Base-by-base conservation (phyloP, 345 rosid genomes). In the Trapa incisa region DNA sequence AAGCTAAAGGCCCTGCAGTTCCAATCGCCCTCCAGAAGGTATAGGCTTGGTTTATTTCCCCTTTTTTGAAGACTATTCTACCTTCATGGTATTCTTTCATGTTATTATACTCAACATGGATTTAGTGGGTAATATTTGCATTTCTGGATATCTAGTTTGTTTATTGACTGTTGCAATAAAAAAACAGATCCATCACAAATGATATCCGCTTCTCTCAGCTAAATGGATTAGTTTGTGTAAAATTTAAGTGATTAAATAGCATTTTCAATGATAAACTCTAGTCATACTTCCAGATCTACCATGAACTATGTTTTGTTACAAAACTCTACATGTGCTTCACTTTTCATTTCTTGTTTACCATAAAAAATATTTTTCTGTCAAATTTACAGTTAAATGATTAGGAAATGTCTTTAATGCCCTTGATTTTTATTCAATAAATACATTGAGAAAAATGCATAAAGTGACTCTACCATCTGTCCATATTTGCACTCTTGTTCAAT, bases 11-110 rank as follows among this genome's bases (percentile, higher is more conserved):
- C 64, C 84, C 90, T 13, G 81, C 85, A 52, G 77, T 85, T 67
- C 91, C 89, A 50, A 41, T 92, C 76, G 99, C 99, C 42, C 78
- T 87, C 61, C 96, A 91, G 74, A 91, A 91, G 96, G 99, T 91
- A 82, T 67, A 35, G 37, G 65, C 12, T 10, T 62, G 22, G 41
- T 67, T 32, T 33, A 41, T 67, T 37, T 65, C 5, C 29, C 29
- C 37, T 58, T 58, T 13, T 32, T 37, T n/a, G 4, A 41, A 66
- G 10, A 38, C 38, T 66, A 48, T 22, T 45, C 10, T 37, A 32
- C 6, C 57, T 65, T 65, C 22, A 45, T 45, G 68, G 43, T 47
- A 13, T 13, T 50, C 54, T 50, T 14, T 50, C 5, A 16, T 3
- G n/a, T 3, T 47, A 15, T 6, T 47, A 4, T 42, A 4, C 52